Evolutionary conservation across 2,329 filamentous ascomycete species (phyloP), one percentile per base, ranked within the genome.

Genomic region (Fusarium pseudograminearum): DNA sequence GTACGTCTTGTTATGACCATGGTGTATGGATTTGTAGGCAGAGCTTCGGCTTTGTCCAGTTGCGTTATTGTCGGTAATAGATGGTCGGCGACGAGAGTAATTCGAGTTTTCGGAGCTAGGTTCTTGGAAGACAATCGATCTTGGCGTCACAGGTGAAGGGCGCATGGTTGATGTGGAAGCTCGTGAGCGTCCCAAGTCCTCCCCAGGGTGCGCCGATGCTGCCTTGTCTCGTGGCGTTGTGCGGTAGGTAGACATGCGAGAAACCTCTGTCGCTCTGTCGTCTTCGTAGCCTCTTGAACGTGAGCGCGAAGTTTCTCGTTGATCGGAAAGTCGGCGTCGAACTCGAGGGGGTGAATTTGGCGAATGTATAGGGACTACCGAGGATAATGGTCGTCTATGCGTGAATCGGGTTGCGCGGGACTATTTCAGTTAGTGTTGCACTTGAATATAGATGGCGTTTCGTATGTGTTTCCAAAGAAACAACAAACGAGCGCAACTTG

Each of bases 271-370:
- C 10, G 79, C 74, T 62, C 82, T 80, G 12, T 84, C 82, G n/a
- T 86, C 83, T 72, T 77, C 83, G 77, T 71, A 78, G 70, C 71
- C 82, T 77, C 69, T 80, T 53, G 70, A 66, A 34, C 71, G 80
- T 55, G 70, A 66, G 48, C 70, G 75, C 67, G 77, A 78, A 15
- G 79, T 81, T 40, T 87, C 86, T 67, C 86, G 83, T 71, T 87
- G 86, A 56, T 89, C 87, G 4, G 87, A 89, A 40, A 89, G 79
- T 26, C 87, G 86, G 38, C 87, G 84, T 57, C 79, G 78, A 28
- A 86, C 69, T 47, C 81, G 82, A 18, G 86, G 83, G 46, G 87
- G 86, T 2, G 86, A 87, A 9, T 80, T 77, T 20, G 82, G 80
- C 47, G 84, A 81, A 65, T 84, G 81, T 20, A 84, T 78, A 18